phyloP scores from a whole-genome alignment of 306 rosid species.

The Erythrophleum fordii region DNA sequence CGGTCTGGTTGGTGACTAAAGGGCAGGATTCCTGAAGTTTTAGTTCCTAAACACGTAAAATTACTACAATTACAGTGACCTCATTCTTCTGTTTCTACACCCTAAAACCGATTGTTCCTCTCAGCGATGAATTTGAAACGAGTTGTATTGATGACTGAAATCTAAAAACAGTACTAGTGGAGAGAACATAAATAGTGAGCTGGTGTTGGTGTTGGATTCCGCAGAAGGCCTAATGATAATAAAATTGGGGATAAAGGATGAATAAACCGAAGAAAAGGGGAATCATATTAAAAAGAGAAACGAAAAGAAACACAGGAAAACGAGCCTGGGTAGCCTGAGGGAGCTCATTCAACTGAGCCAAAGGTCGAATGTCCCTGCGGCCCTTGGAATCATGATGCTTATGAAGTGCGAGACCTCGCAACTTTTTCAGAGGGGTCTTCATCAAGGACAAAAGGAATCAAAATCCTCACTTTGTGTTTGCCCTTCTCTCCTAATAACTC shows the following conservation, averaged over 20 bases:
- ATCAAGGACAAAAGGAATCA: constrained; percentile 32
- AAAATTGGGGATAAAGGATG: neutral
- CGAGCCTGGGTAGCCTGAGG: constrained; percentile 82
- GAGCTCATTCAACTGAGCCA: constrained; percentile 80
- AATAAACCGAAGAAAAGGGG: neutral
- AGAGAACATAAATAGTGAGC: neutral
- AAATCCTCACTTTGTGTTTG: neutral
- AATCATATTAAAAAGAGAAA: neutral
- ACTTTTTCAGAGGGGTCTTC: constrained; percentile 81
- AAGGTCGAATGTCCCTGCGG: constrained; percentile 56
- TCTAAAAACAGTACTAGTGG: neutral
- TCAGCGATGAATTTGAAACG: neutral
- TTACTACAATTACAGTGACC: neutral
- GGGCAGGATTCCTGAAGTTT: neutral
- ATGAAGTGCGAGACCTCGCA: constrained; percentile 81
- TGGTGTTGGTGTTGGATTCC: neutral
- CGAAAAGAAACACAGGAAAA: neutral
- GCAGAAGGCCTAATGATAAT: neutral
- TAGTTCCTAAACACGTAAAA: neutral
- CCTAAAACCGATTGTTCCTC: constrained; percentile 10
- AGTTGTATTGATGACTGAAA: neutral
- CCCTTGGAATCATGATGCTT: constrained; percentile 61
- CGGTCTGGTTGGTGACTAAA: neutral
- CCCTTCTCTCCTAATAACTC: neutral
- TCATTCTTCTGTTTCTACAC: constrained; percentile 25